A percentile compares a stretch with the other conserved stretches of the same genome.
Conservation (phyloP, 495 filamentous ascomycete species). For the Collariella sp. region DNA sequence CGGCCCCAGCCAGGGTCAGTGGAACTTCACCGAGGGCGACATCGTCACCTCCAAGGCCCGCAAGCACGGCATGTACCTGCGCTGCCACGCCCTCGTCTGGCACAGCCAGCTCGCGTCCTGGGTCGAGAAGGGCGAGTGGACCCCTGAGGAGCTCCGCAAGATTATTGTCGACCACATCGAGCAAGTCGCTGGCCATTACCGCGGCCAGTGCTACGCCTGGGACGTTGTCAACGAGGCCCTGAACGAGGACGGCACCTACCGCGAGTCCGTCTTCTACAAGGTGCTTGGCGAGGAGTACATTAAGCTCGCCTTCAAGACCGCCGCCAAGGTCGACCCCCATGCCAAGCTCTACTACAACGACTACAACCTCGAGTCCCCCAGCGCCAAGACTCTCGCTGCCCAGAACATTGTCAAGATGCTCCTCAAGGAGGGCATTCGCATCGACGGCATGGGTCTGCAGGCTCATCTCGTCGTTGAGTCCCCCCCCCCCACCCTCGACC, state of each 20-base stretch:
- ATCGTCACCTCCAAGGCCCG: conserved; percentile 36
- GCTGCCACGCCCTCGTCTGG: conserved; percentile 57
- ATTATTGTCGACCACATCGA: conserved; percentile 49
- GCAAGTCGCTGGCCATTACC: conserved; percentile 45
- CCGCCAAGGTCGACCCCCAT: conserved; percentile 44
- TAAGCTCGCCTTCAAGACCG: conserved; percentile 47
- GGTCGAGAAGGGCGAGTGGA: conserved; percentile 47
- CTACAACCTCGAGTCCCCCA: conserved; percentile 54
- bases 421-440: conserved; percentile 43
- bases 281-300: conserved; percentile 51
- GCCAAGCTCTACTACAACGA: conserved; percentile 64
- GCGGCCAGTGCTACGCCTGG: conserved; percentile 48
- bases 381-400: conserved; percentile 27
- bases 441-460: conserved; percentile 60
- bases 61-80: conserved; percentile 41
- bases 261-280: conserved; percentile 47
- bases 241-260: conserved; percentile 57
- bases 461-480: conserved; percentile 51
- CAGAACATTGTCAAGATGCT: conserved; percentile 51
- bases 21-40: conserved; percentile 48
- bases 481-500: conserved; percentile 40
- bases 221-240: conserved; percentile 67
- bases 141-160: conserved; percentile 40
- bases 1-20: conserved; percentile 40
- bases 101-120: conserved; percentile 50